Conservation (phyloP, 1,139 yeast genomes). For the Candida sanyaensis region DNA sequence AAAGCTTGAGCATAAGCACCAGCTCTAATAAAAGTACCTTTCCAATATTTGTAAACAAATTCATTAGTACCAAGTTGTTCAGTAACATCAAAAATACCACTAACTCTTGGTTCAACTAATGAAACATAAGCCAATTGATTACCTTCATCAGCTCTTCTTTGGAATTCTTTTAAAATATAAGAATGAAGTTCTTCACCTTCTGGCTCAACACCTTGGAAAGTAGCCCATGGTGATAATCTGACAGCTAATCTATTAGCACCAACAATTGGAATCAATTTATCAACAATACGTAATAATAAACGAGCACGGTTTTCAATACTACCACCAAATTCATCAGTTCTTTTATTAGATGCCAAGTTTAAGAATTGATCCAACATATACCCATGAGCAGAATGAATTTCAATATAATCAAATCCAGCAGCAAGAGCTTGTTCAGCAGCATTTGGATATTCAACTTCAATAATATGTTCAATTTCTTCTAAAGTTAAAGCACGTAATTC, state of each 20-base stretch:
- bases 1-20: slow-evolving; percentile 42
- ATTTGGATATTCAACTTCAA: slow-evolving; percentile 32
- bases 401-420: slow-evolving; percentile 72
- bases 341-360: slow-evolving; percentile 43
- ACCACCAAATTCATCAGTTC: slow-evolving; percentile 35
- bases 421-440: slow-evolving; percentile 51
- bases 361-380: slow-evolving; percentile 65
- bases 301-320: slow-evolving; percentile 65
- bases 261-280: slow-evolving; percentile 48
- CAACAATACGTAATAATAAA: slow-evolving; percentile 56
- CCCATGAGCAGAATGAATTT: slow-evolving; percentile 71
- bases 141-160: slow-evolving; percentile 39
- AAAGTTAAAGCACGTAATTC: slow-evolving; percentile 40
- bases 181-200: slow-evolving; percentile 36
- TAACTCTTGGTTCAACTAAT: slow-evolving; percentile 47
- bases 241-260: slow-evolving; percentile 57
- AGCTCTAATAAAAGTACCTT: slow-evolving; percentile 48
- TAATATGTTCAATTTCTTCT: slow-evolving; percentile 43
- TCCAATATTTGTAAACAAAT: slow-evolving; percentile 46
- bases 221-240: slow-evolving; percentile 63
- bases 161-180: slow-evolving; percentile 37
- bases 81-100: slow-evolving; percentile 16
- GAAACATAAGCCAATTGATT: slow-evolving; percentile 52
- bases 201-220: slow-evolving; percentile 38
- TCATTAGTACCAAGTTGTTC: slow-evolving; percentile 26